Percentiles rank a stretch among this genome's conserved stretches.
phyloP scores from a whole-genome alignment of 1,284 basidiomycete genomes.

The Marasmius sp. region DNA sequence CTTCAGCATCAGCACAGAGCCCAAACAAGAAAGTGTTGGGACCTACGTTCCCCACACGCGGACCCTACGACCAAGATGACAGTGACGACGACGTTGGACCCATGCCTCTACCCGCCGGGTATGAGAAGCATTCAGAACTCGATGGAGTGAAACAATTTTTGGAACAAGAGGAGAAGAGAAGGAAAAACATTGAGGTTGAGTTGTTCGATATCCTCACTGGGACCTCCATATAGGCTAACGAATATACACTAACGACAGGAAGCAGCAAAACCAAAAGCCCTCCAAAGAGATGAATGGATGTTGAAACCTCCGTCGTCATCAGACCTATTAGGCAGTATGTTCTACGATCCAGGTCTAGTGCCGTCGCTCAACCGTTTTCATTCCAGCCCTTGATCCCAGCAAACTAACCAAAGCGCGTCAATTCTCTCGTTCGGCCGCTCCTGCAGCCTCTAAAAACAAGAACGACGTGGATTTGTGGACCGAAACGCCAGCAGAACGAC shows the following conservation, averaged over 20 bases:
- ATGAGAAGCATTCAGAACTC: slow-evolving; percentile 30
- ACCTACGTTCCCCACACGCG: slow-evolving; percentile 35
- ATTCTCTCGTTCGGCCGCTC: slow-evolving; percentile 66
- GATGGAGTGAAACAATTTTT: slow-evolving; percentile 78
- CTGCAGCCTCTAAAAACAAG: slow-evolving; percentile 25
- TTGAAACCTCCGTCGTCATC: slow-evolving; percentile 82
- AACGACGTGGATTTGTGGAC: slow-evolving; percentile 81
- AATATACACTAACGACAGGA: slow-evolving; percentile 41
- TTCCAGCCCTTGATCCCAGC: slow-evolving; percentile 65
- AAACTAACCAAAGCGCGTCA: slow-evolving; percentile 67
- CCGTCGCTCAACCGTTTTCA: slow-evolving; percentile 35
- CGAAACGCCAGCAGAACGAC: slow-evolving; percentile 87
- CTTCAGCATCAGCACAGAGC: slow-evolving; percentile 7
- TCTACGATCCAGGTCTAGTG: neutral
- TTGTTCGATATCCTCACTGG: no score
- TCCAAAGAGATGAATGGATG: slow-evolving; percentile 94
- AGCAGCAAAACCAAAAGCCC: slow-evolving; percentile 69
- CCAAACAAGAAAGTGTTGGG: slow-evolving; percentile 31
- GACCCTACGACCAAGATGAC: slow-evolving; percentile 29
- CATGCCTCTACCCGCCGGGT: slow-evolving; percentile 55
- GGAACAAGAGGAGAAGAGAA: slow-evolving; percentile 76
- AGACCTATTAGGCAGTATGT: slow-evolving; percentile 73
- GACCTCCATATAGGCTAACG: no score
- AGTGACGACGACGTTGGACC: slow-evolving; percentile 80
- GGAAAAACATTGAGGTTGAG: slow-evolving; percentile 61